Evolutionary conservation across 225 moss, liverwort and hornwort genomes (phyloP), one percentile per base, ranked within the genome.

Genomic region (Asterella californica): DNA sequence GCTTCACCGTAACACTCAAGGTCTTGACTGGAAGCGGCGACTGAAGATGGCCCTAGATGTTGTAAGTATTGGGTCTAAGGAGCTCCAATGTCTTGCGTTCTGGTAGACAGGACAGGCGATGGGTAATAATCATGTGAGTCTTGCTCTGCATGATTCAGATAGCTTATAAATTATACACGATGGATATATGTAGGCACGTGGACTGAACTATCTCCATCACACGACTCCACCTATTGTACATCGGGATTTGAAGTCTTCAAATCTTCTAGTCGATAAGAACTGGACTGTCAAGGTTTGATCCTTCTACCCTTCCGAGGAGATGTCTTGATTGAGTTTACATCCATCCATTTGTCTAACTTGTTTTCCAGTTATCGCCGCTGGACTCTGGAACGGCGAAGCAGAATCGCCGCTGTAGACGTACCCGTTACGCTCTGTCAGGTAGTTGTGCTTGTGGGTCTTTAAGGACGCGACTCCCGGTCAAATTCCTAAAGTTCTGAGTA

Each of bases 171-270:
- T 29, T 10, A 27, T 63, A 29, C 24, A 24, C 45, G 47, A 55
- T 75, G 57, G 59, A 37, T 60, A 8, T 38, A 14, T 80, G 42
- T 81, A 96, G 96, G 96, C 86, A 52, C 92, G 94, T 67, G 96
- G 96, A 70, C 87, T 96, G 89, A 96, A 96, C 79, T 96, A 96
- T 90, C 87, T 96, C 68, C 96, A 96, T 78, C 89, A 92, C 49
- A 92, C 87, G 21, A 89, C 83, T 70, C 96, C 94, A 32, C 96
- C 96, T 42, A 82, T 96, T 60, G 90, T 96, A 63, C 96, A 96
- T 88, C 90, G 94, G 84, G 96, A 96, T 83, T 88, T 96, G 33
- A 96, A 96, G 83, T 96, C 96, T 15, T 94, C 94, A 37, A 96
- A 96, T 83, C 71, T 96, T 78, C 80, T 96, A 49, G 96, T 96